These are phyloP conservation scores for Moringa oleifera DNA, from an alignment of 345 rosid genomes.

Conservation along the genomic window DNA sequence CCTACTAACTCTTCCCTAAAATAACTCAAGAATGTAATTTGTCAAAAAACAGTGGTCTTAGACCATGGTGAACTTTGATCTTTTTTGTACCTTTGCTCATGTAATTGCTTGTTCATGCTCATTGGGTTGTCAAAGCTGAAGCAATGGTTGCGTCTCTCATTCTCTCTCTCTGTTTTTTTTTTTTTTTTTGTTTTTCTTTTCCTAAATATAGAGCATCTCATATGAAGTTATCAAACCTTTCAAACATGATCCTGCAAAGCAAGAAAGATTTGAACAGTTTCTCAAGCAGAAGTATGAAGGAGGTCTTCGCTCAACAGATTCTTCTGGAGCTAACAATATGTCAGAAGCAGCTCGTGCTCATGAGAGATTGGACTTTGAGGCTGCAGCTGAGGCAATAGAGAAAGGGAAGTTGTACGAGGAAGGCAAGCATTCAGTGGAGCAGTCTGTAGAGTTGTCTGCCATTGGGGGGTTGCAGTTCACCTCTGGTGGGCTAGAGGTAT, in stretches of 20 bases:
- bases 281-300: slow-evolving; percentile 89
- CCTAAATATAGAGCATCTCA: slow-evolving; percentile 42
- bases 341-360: slow-evolving; percentile 92
- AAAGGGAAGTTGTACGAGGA: slow-evolving; percentile 59
- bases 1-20: no score
- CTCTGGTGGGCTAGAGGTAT: slow-evolving; percentile 76
- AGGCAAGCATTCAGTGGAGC: slow-evolving; percentile 31
- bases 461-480: slow-evolving; percentile 67
- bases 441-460: slow-evolving; percentile 41
- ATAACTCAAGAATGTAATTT: no score
- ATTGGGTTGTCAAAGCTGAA: no score
- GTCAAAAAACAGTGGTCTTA: no score
- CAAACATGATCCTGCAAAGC: slow-evolving; percentile 78
- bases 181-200: no score
- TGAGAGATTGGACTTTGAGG: slow-evolving; percentile 95
- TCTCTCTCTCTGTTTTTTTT: slow-evolving; percentile 11
- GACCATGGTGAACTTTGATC: no score
- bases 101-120: no score
- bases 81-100: background rate
- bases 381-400: slow-evolving; percentile 85
- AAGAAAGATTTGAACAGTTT: slow-evolving; percentile 88
- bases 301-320: slow-evolving; percentile 67
- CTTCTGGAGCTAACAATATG: slow-evolving; percentile 52
- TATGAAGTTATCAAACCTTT: slow-evolving; percentile 70
- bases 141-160: no score